Percentiles rank a stretch among this genome's conserved stretches.
phyloP scores from a whole-genome alignment of 108 stramenopile genomes.

The Pseudonitzschia pungens region DNA sequence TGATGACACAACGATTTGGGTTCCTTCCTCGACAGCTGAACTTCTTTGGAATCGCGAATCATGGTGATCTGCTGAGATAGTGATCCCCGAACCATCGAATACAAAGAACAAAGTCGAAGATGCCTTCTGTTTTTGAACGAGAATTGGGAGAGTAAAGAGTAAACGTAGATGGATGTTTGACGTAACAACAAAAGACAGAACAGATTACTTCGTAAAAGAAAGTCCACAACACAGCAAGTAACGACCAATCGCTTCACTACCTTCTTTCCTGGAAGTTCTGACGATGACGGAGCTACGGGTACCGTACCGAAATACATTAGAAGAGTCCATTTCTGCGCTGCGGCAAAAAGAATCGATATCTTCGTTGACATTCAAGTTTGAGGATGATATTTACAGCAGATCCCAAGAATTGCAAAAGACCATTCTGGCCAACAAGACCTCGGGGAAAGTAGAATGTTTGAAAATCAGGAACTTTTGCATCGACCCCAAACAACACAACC shows the following conservation, averaged over 20 bases:
- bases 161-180: background rate
- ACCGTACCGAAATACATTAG: background rate
- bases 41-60: background rate
- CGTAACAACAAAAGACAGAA: too few relatives aligned
- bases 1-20: background rate
- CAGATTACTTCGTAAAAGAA: background rate
- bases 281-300: background rate
- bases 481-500: background rate
- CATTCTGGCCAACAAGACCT: background rate
- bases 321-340: background rate
- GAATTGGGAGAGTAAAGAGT: background rate
- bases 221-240: too few relatives aligned
- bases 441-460: background rate
- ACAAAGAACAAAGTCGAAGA: background rate
- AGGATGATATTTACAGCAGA: background rate
- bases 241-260: background rate
- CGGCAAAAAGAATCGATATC: background rate
- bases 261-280: background rate
- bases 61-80: too few relatives aligned
- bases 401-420: background rate
- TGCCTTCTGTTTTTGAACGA: background rate
- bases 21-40: background rate
- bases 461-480: constrained; percentile 5
- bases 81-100: too few relatives aligned
- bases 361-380: background rate